Evolutionary conservation across 2,329 filamentous ascomycete genomes (phyloP).

Genomic region (Myriosclerotinia duriaeana): DNA sequence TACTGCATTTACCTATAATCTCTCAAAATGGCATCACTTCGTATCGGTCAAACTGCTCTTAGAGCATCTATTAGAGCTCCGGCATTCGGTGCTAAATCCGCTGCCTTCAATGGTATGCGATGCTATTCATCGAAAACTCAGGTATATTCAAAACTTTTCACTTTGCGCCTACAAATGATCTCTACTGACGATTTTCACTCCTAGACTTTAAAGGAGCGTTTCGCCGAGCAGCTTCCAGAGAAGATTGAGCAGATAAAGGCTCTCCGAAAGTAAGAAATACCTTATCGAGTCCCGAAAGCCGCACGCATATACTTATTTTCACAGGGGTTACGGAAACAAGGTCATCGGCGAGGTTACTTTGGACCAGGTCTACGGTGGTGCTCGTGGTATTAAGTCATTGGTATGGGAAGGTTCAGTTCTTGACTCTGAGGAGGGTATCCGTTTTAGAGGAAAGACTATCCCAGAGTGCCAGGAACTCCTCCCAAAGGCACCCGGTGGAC

Average conservation of each 20-base stretch:
- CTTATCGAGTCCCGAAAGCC: not conserved
- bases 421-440: slow-evolving; percentile 97
- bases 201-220: slow-evolving; percentile 96
- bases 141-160: slow-evolving; percentile 52
- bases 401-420: slow-evolving; percentile 99
- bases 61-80: slow-evolving; percentile 70
- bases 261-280: slow-evolving; percentile 76
- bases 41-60: slow-evolving; percentile 78
- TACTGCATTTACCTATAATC: slow-evolving; percentile 6
- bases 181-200: slow-evolving; percentile 24
- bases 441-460: slow-evolving; percentile 98
- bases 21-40: slow-evolving; percentile 75
- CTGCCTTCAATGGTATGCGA: slow-evolving; percentile 78
- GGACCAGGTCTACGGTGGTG: slow-evolving; percentile 98
- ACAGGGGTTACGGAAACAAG: slow-evolving; percentile 89
- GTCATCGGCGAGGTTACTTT: slow-evolving; percentile 97
- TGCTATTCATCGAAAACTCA: slow-evolving; percentile 92
- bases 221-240: slow-evolving; percentile 90
- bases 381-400: slow-evolving; percentile 96
- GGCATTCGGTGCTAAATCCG: slow-evolving; percentile 65
- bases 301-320: slow-evolving; percentile 33
- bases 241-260: slow-evolving; percentile 99
- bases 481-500: slow-evolving; percentile 93
- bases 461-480: slow-evolving; percentile 98
- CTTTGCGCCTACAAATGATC: slow-evolving; percentile 33